These are phyloP conservation scores for Yarrowia hollandica DNA, from an alignment of 805 yeast genomes.

Conservation along the genomic window DNA sequence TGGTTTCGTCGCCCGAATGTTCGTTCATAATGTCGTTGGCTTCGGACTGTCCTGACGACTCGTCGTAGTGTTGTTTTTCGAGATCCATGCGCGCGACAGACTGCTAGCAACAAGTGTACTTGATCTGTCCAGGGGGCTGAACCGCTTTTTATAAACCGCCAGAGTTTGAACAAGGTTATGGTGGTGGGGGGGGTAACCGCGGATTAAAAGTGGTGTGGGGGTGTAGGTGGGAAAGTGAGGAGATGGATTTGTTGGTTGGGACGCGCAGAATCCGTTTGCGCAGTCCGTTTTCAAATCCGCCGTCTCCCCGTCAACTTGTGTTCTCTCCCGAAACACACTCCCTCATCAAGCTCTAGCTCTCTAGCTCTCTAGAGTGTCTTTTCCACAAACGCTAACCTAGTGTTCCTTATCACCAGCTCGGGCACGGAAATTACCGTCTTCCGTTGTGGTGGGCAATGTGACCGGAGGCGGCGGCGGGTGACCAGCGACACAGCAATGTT, in stretches of 20 bases:
- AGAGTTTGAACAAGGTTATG: not conserved
- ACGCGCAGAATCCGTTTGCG: not conserved
- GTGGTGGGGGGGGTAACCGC: not conserved
- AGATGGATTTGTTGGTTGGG: not conserved
- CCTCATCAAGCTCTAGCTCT: too few species aligned
- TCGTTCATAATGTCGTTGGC: conserved; percentile 11
- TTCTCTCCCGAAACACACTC: too few species aligned
- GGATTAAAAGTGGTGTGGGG: not conserved
- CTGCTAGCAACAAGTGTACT: too few species aligned
- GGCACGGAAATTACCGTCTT: not conserved
- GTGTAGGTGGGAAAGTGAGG: not conserved
- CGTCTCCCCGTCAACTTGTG: too few species aligned
- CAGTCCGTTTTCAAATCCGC: too few species aligned
- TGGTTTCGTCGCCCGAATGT: not conserved
- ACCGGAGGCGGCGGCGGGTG: too few species aligned
- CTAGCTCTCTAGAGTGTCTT: too few species aligned
- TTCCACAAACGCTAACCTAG: not conserved
- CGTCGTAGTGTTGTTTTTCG: conserved; percentile 21
- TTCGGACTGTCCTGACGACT: conserved; percentile 16
- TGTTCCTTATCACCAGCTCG: not conserved
- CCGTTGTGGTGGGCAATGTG: too few species aligned
- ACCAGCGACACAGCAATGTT: too few species aligned
- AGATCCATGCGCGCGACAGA: too few species aligned
- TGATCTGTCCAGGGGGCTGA: too few species aligned
- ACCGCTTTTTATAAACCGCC: conserved; percentile 17